phyloP scores from a whole-genome alignment of 1,284 basidiomycete genomes.

The Marasmius oreades region DNA sequence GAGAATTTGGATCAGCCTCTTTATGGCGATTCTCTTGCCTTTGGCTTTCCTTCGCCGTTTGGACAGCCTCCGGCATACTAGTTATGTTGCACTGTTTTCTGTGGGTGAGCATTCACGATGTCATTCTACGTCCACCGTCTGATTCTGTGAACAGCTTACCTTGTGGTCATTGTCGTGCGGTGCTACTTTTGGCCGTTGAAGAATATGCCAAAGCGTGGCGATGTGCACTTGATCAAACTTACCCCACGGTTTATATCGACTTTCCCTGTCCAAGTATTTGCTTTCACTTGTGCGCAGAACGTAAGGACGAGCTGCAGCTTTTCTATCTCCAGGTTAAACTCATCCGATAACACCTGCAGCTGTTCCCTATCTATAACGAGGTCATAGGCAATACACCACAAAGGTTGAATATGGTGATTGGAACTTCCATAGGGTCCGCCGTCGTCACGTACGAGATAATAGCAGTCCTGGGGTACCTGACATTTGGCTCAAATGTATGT shows the following conservation, averaged over 20 bases:
- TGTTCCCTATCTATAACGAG: slow-evolving; percentile 95
- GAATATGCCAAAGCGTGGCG: slow-evolving; percentile 57
- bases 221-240: slow-evolving; percentile 66
- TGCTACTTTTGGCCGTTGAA: slow-evolving; percentile 73
- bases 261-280: slow-evolving; percentile 95
- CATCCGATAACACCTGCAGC: slow-evolving; percentile 37
- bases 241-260: slow-evolving; percentile 80
- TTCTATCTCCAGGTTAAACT: not conserved
- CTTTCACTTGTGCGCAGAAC: slow-evolving; percentile 90
- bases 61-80: slow-evolving; percentile 80
- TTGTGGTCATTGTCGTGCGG: slow-evolving; percentile 68
- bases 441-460: slow-evolving; percentile 81
- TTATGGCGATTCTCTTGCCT: slow-evolving; percentile 84
- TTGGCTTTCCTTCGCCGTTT: slow-evolving; percentile 84
- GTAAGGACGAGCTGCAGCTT: slow-evolving; percentile 39
- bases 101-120: slow-evolving; percentile 53
- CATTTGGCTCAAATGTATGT: slow-evolving; percentile 83
- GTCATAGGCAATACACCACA: slow-evolving; percentile 76
- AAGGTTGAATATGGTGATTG: slow-evolving; percentile 87
- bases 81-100: slow-evolving; percentile 84
- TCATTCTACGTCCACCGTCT: slow-evolving; percentile 10
- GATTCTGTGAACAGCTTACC: slow-evolving; percentile 48
- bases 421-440: slow-evolving; percentile 80
- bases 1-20: slow-evolving; percentile 78
- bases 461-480: slow-evolving; percentile 88